Evolutionary conservation across 2,329 filamentous ascomycete genomes (phyloP), one percentile per base, ranked within the genome.

Genomic region (Apiospora rasikravindrae): DNA sequence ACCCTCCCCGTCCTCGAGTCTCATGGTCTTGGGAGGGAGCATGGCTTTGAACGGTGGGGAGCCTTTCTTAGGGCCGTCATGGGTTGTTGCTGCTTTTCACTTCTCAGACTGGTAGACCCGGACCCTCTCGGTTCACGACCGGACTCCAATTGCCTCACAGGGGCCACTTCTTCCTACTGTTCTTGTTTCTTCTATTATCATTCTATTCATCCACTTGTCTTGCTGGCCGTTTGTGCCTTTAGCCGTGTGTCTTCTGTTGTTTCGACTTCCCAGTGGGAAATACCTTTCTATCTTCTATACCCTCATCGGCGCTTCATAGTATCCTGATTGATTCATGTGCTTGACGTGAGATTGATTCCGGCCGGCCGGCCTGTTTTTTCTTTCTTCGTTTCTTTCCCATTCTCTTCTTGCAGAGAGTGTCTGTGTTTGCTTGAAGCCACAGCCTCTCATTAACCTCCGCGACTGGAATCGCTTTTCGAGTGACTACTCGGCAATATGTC

Each of bases 381-480:
- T 77, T 75, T 78, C 74, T 22, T 45, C 44, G 16, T 22, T 75
- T 74, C 67, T 76, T 42, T 42, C 40, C 40, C 74, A 78, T 77
- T 77, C 77, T 76, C 78, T 74, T 76, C 75, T 76, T 76, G 73
- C 73, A 45, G 67, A 44, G 73, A 71, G 75, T 76, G 57, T 24
- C 57, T 76, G 75, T 73, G 75, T 76, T 78, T 80, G 73, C 74
- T 75, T 76, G 73, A 73, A 72, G 71, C 75, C 74, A 76, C 76
- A 71, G 74, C n/a, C 69, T 75, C 45, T 73, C 70, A 71, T 76
- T 72, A 47, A 72, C 53, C 70, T 79, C 74, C 74, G 83, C 83
- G 83, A 83, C 84, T 85, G 84, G 84, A 81, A 80, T 86, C 84
- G 85, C 85, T 78, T 78, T 74, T 44, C 37, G 66, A 68, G 49